Percentiles rank a stretch among this genome's conserved stretches.
Evolutionary conservation across 106 monocot species (phyloP).

Genomic region (Allium sativum): DNA sequence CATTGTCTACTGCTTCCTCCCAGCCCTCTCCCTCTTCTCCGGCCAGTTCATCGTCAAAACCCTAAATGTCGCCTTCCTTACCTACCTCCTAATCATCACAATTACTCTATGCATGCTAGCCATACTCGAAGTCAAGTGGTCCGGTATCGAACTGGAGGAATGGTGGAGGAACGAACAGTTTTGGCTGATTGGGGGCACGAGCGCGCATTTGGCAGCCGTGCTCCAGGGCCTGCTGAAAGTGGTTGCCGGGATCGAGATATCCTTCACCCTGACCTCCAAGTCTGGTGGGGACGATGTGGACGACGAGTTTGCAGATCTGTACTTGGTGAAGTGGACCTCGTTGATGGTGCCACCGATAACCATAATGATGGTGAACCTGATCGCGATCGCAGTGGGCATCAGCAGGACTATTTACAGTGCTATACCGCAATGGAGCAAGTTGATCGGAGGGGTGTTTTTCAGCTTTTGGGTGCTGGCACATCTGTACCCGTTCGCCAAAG

Average conservation of each 20-base stretch:
- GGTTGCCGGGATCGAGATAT: constrained; percentile 88
- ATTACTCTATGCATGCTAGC: constrained; percentile 41
- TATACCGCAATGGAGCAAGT: constrained; percentile 61
- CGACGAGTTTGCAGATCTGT: constrained; percentile 91
- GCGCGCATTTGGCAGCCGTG: constrained; percentile 66
- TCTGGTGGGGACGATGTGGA: constrained; percentile 78
- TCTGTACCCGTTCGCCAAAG: constrained; percentile 91
- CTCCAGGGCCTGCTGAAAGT: constrained; percentile 74
- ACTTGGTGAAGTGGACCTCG: constrained; percentile 85
- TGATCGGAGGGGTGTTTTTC: constrained; percentile 70
- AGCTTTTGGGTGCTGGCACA: constrained; percentile 86
- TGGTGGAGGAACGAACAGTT: constrained; percentile 96
- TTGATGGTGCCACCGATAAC: constrained; percentile 77
- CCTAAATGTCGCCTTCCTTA: constrained; percentile 51
- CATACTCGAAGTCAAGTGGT: constrained; percentile 65
- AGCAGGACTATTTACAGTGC: constrained; percentile 46
- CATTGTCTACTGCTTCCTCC: constrained; percentile 79
- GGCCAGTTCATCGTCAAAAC: constrained; percentile 65
- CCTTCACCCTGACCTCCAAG: constrained; percentile 96
- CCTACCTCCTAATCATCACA: constrained; percentile 57
- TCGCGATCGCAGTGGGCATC: constrained; percentile 57
- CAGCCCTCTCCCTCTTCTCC: constrained; percentile 69
- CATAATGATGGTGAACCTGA: constrained; percentile 70
- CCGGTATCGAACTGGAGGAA: constrained; percentile 57
- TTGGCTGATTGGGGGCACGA: constrained; percentile 83